Base-by-base conservation (phyloP, 106 monocot genomes). In the Alisma plantagoaquatica region DNA sequence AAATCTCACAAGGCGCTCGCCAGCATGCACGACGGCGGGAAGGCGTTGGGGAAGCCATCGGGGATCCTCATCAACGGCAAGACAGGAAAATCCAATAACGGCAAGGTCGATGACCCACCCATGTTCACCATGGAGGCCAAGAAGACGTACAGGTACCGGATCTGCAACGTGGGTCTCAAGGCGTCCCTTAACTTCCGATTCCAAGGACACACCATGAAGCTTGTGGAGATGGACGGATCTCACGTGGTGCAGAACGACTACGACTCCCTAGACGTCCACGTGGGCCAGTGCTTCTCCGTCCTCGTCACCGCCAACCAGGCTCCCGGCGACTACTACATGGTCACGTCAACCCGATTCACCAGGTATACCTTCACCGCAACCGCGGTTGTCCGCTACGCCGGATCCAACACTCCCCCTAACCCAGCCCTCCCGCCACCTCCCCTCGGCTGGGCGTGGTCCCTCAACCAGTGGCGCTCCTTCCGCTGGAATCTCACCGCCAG, bases 181-280 rank as follows among this genome's bases (percentile, higher is more conserved):
- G 46, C 69, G 14, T 64, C 73, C 3, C 70, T 82, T 46, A 82
- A 82, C 59, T 77, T 77, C 51, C 60, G 77, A 22, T 53, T 82
- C 43, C 82, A 82, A 23, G 62, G 66, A 17, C 82, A 82, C 63
- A 7, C 29, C 8, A 28, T 81, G 72, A 64, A 35, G 54, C 68
- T 81, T 1, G 81, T 81, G 7, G 75, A 81, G 69, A 76, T 81
- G 70, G 82, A 73, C 43, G 82, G 82, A 0, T 77, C 82, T 4
- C 82, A 82, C 70, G 70, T 73, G 35, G 45, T 77, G 35, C 77
- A 82, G 59, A 77, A 82, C 67, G 21, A 6, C 21, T 70, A 70
- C 54, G 54, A 62, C 1, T 62, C 70, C 24, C 52, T 75, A 18
- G 69, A 75, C 46, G 51, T 75, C 14, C 75, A 75, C 57, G 75